These are phyloP conservation scores for Boletus sensibilis DNA, from an alignment of 768 basidiomycete genomes.

Conservation along the genomic window DNA sequence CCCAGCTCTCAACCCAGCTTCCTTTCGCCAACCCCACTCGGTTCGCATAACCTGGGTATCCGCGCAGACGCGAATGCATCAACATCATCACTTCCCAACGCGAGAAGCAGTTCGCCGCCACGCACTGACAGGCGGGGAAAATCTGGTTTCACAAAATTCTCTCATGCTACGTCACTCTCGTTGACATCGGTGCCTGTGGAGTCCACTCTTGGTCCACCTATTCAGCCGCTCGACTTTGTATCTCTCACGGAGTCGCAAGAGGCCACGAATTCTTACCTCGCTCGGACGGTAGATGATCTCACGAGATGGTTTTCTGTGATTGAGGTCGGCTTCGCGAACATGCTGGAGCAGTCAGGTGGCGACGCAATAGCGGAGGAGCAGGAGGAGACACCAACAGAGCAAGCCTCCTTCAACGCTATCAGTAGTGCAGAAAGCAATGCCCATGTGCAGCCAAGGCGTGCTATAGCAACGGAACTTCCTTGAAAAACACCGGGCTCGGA, in stretches of 20 bases:
- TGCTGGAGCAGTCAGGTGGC: conserved; percentile 54
- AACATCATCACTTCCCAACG: conserved; percentile 41
- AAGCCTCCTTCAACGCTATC: conserved; percentile 10
- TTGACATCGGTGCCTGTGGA: conserved; percentile 34
- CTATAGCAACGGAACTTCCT: conserved; percentile 18
- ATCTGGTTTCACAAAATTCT: conserved; percentile 25
- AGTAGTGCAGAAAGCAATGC: conserved; percentile 6
- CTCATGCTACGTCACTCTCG: conserved; percentile 33
- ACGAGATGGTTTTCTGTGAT: conserved; percentile 73
- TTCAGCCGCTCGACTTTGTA: conserved; percentile 71
- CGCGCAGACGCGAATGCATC: conserved; percentile 37
- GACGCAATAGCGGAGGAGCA: conserved; percentile 67
- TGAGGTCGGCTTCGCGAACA: conserved; percentile 64
- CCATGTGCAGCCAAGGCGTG: conserved; percentile 11
- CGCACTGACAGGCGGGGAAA: conserved; percentile 23
- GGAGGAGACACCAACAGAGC: conserved; percentile 40
- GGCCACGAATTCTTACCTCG: conserved; percentile 66
- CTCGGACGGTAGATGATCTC: conserved; percentile 71
- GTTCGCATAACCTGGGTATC: conserved; percentile 24
- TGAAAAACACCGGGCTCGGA: conserved; percentile 9
- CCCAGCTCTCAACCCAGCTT: conserved; percentile 39
- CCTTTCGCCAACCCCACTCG: conserved; percentile 40
- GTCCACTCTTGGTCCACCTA: conserved; percentile 40
- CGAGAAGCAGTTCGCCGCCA: conserved; percentile 32
- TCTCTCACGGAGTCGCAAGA: conserved; percentile 52